Base-by-base conservation (phyloP, 495 filamentous ascomycete species). In the Talaromyces stipitatus region DNA sequence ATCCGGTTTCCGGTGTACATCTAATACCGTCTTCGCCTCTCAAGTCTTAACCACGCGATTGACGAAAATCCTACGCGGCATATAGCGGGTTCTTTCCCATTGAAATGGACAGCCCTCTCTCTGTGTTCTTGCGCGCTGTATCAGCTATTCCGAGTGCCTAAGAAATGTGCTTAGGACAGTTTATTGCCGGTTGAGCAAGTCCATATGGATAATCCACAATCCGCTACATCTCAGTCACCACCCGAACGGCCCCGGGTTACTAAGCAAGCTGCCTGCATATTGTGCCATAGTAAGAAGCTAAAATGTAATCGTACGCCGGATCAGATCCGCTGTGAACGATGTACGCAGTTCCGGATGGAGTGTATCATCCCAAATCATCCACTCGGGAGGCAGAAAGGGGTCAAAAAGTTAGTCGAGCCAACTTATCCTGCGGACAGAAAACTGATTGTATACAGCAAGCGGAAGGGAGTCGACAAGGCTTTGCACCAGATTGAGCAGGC, bases 401-500 rank as follows among this genome's bases (percentile, higher is more conserved):
- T 88, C 43, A 87, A 88, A 64, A 89, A 89, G 85, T 84, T 66
- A 73, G 80, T 67, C n/a, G 12, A 38, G 20, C 30, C 38, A 16
- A 36, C 16, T 50, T 22, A 22, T 18, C 32, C 22, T 55, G n/a
- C 22, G 12, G 5, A n/a, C 3, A 30, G 12, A 9, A 38, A 36
- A 24, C 51, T 38, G 20, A 57, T 20, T 58, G 60, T 6, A 20
- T 53, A 9, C 59, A 89, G 86, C 65, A 89, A 89, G 66, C 83
- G 86, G 24, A 86, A 82, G 30, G 86, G 86, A 0, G 66, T 89
- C 52, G 85, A 88, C 56, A 89, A 87, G 66, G 85, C 86, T 1
- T 76, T 89, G 24, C 81, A 85, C 62, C 85, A 87, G 62, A 85
- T 89, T 48, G 84, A 88, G 60, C 82, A 88, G 64, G 86, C 84